Conservation (phyloP, 768 basidiomycete genomes). For the Amanita rubescens region DNA sequence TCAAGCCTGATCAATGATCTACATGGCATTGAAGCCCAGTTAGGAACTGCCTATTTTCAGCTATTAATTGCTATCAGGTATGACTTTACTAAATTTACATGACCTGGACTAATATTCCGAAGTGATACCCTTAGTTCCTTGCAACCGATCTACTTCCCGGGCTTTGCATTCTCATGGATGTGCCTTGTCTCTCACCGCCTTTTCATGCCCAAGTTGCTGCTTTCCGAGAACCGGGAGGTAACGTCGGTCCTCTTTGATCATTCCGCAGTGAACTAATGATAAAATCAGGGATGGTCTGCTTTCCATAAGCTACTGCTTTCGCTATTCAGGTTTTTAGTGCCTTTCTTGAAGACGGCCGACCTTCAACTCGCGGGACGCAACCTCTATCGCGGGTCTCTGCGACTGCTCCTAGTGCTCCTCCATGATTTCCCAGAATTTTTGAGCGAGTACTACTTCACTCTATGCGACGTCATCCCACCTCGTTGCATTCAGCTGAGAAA, state of each 20-base stretch:
- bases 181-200: slow-evolving; percentile 90
- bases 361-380: slow-evolving; percentile 76
- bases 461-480: slow-evolving; percentile 89
- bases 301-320: slow-evolving; percentile 94
- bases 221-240: slow-evolving; percentile 85
- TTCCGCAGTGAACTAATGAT: slow-evolving; percentile 7
- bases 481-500: slow-evolving; percentile 95
- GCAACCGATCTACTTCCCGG: slow-evolving; percentile 94
- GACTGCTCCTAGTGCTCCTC: slow-evolving; percentile 88
- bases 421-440: slow-evolving; percentile 99
- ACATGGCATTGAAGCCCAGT: slow-evolving; percentile 73
- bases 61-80: slow-evolving; percentile 84
- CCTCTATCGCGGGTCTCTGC: slow-evolving; percentile 84
- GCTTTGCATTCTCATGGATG: slow-evolving; percentile 98
- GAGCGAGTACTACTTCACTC: slow-evolving; percentile 92
- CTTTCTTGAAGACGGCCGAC: slow-evolving; percentile 81
- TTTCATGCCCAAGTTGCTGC: slow-evolving; percentile 94
- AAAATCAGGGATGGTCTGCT: slow-evolving; percentile 77
- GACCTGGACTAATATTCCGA: neutral
- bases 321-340: slow-evolving; percentile 89
- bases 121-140: slow-evolving; percentile 95
- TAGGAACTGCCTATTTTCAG: slow-evolving; percentile 88
- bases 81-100: slow-evolving; percentile 12
- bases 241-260: slow-evolving; percentile 1
- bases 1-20: slow-evolving; percentile 93